A percentile compares a stretch with the other conserved stretches of the same genome.
These are phyloP conservation scores for Colletotrichum higginsianum DNA, from an alignment of 2,329 filamentous ascomycete species.

Conservation along the genomic window DNA sequence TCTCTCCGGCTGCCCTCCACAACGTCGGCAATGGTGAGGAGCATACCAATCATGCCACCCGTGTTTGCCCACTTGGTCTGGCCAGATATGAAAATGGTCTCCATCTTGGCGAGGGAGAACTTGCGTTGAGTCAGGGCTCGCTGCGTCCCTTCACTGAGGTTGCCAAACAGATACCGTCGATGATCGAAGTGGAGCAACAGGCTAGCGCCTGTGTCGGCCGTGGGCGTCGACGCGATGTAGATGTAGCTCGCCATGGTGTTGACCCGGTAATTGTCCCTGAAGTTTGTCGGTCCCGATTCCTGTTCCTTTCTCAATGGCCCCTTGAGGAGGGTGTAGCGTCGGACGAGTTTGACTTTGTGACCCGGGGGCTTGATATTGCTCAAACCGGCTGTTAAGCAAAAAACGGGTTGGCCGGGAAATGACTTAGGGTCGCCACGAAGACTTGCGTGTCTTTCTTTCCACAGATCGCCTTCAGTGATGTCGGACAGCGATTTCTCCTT, in stretches of 20 bases:
- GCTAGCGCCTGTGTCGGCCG: constrained; percentile 88
- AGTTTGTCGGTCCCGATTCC: no score
- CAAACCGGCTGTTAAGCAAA: not conserved
- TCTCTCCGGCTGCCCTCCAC: constrained; percentile 63
- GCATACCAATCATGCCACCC: constrained; percentile 87
- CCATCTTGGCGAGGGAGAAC: constrained; percentile 74
- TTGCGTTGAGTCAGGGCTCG: constrained; percentile 80
- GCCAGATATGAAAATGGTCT: constrained; percentile 88
- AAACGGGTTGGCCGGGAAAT: constrained; percentile 9
- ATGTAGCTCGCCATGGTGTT: constrained; percentile 79
- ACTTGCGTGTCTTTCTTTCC: not conserved
- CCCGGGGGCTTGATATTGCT: not conserved
- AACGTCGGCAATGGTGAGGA: constrained; percentile 86
- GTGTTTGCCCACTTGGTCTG: constrained; percentile 80
- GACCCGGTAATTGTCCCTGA: not conserved
- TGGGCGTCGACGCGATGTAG: constrained; percentile 85
- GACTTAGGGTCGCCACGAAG: constrained; percentile 12
- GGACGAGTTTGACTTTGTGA: not conserved
- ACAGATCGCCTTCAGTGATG: no score
- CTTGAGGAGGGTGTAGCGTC: not conserved
- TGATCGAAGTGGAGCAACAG: constrained; percentile 85
- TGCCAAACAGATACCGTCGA: constrained; percentile 88
- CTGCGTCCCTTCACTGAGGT: constrained; percentile 87
- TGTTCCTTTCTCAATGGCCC: not conserved
- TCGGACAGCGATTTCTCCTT: no score